phyloP scores from a whole-genome alignment of 345 rosid species.

The Sonneratia caseolaris region DNA sequence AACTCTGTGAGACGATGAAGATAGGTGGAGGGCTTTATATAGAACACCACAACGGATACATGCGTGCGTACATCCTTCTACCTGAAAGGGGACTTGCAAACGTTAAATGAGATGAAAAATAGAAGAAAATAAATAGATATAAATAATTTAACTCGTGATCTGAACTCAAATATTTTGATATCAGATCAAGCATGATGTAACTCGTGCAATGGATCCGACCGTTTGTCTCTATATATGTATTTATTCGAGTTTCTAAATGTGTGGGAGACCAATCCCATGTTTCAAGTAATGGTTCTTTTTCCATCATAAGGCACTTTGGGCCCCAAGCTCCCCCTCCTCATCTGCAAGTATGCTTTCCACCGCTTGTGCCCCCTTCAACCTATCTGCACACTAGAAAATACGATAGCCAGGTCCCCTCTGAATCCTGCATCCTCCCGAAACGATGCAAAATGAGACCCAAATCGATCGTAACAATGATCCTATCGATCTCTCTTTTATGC shows the following conservation, averaged over 20 bases:
- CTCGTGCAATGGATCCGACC: too few relatives aligned
- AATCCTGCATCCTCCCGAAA: neutral
- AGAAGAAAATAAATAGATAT: too few relatives aligned
- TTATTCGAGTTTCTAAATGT: neutral
- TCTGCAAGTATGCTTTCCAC: neutral
- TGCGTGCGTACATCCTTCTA: too few relatives aligned
- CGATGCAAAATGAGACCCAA: neutral
- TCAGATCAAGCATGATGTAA: too few relatives aligned
- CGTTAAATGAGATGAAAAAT: too few relatives aligned
- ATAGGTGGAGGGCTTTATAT: neutral
- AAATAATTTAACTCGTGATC: too few relatives aligned
- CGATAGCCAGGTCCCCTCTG: neutral
- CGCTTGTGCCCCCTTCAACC: neutral
- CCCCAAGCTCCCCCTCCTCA: neutral
- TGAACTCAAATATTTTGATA: too few relatives aligned
- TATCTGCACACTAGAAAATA: neutral
- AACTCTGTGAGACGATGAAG: neutral
- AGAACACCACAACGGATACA: too few relatives aligned
- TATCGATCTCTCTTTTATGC: neutral
- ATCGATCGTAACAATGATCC: neutral
- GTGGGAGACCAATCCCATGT: constrained; percentile 1
- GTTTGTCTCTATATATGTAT: neutral
- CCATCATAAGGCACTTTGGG: neutral
- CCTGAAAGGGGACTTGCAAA: too few relatives aligned
- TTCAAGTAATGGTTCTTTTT: neutral